Evolutionary conservation across 345 rosid species (phyloP).

Genomic region (Brassica juncea): DNA sequence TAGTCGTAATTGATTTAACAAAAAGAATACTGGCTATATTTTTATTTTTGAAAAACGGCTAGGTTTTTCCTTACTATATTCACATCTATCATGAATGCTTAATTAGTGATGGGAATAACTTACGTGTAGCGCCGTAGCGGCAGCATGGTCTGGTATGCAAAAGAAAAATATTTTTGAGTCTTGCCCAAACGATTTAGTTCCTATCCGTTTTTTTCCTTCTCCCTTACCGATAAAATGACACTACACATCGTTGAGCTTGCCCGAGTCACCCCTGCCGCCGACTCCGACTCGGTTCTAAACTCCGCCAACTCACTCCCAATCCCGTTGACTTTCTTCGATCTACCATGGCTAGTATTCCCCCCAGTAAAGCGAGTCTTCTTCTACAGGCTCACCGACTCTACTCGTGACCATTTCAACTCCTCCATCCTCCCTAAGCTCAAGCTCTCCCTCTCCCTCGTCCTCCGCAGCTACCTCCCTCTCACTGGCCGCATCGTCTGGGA

Average conservation of each 20-base stretch:
- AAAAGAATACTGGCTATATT: too few relatives aligned
- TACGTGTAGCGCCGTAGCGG: background rate
- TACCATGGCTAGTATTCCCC: conserved; percentile 23
- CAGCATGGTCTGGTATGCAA: background rate
- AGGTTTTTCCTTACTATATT: background rate
- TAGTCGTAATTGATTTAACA: too few relatives aligned
- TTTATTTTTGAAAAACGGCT: background rate
- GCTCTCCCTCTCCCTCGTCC: conserved; percentile 39
- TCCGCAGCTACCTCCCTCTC: conserved; percentile 42
- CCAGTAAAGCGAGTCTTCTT: conserved; percentile 38
- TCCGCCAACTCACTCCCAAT: conserved; percentile 19
- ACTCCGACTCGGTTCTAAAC: conserved; percentile 1
- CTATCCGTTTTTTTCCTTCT: background rate
- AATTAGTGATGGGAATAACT: background rate
- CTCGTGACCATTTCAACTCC: conserved; percentile 26
- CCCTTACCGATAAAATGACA: background rate
- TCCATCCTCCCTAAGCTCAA: conserved; percentile 42
- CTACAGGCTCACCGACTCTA: conserved; percentile 33
- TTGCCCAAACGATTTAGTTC: background rate
- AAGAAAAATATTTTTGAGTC: background rate
- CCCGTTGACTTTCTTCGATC: conserved; percentile 39
- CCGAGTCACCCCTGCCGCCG: conserved; percentile 21
- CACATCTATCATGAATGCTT: background rate
- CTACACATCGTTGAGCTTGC: background rate
- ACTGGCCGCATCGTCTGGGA: conserved; percentile 39